These are phyloP conservation scores for Delphinella strobiligena DNA, from an alignment of 2,329 filamentous ascomycete species.

Conservation along the genomic window DNA sequence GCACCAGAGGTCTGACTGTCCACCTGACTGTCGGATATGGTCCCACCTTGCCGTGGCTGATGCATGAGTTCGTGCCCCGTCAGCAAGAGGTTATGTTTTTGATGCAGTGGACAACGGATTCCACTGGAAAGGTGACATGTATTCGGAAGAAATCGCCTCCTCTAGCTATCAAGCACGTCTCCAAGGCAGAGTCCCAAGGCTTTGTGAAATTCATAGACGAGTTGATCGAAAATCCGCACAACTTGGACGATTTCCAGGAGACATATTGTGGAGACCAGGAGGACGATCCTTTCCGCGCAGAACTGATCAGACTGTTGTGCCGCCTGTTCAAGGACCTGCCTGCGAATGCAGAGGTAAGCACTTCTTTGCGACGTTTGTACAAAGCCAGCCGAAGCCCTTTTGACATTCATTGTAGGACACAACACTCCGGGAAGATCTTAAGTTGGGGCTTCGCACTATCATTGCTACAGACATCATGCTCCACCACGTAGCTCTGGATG, in stretches of 20 bases:
- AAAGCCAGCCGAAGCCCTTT: too few species aligned
- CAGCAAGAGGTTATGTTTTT: constrained; percentile 28
- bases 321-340: constrained; percentile 16
- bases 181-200: constrained; percentile 29
- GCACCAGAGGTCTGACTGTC: constrained; percentile 26
- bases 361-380: too few species aligned
- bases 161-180: constrained; percentile 33
- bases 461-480: constrained; percentile 38
- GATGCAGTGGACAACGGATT: constrained; percentile 25
- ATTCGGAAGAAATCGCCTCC: constrained; percentile 31
- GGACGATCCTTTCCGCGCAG: not conserved
- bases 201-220: constrained; percentile 33
- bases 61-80: constrained; percentile 34
- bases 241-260: constrained; percentile 29
- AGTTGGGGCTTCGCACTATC: constrained; percentile 32
- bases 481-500: constrained; percentile 33
- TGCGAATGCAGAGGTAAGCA: not conserved
- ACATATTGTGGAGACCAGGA: constrained; percentile 34
- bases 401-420: constrained; percentile 4
- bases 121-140: constrained; percentile 13
- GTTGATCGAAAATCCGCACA: constrained; percentile 5
- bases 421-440: constrained; percentile 26
- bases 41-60: constrained; percentile 30
- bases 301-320: constrained; percentile 17
- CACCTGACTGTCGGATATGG: constrained; percentile 30